A percentile compares a stretch with the other conserved stretches of the same genome.
These are phyloP conservation scores for Entrophospora sp. DNA, from an alignment of 192 early-diverging fungal genomes.

Conservation along the genomic window DNA sequence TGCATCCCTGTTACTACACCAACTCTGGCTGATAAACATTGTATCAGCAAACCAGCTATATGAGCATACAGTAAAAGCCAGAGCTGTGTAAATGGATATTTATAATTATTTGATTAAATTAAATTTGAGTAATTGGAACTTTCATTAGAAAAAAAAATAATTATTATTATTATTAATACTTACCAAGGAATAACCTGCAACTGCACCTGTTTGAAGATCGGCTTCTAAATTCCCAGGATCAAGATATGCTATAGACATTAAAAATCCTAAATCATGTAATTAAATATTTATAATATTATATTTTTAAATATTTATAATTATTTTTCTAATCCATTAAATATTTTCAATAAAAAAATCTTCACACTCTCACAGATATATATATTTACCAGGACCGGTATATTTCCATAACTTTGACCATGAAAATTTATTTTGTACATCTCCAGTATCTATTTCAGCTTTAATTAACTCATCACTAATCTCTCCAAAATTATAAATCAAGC, in stretches of 20 bases:
- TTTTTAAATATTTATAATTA: background rate
- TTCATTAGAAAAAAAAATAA: background rate
- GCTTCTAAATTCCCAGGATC: constrained; percentile 65
- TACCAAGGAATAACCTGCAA: constrained; percentile 51
- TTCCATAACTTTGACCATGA: constrained; percentile 53
- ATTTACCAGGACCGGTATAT: constrained; percentile 56
- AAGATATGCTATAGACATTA: constrained; percentile 55
- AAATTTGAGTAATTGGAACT: background rate
- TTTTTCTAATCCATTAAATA: background rate
- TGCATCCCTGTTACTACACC: constrained; percentile 60
- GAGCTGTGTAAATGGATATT: constrained; percentile 20
- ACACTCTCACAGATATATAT: background rate
- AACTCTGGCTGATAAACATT: constrained; percentile 48
- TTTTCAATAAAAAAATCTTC: background rate
- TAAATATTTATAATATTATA: background rate
- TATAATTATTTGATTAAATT: background rate
- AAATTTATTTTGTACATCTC: constrained; percentile 37
- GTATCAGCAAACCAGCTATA: constrained; percentile 52
- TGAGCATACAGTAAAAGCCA: constrained; percentile 61
- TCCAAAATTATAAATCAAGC: background rate
- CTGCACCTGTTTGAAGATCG: constrained; percentile 61
- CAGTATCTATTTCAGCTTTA: constrained; percentile 35
- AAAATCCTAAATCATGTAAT: constrained; percentile 14
- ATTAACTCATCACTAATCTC: background rate
- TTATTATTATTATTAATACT: too few relatives aligned